Conservation (phyloP, 2,329 filamentous ascomycete species). For the Colletotrichum sp. region DNA sequence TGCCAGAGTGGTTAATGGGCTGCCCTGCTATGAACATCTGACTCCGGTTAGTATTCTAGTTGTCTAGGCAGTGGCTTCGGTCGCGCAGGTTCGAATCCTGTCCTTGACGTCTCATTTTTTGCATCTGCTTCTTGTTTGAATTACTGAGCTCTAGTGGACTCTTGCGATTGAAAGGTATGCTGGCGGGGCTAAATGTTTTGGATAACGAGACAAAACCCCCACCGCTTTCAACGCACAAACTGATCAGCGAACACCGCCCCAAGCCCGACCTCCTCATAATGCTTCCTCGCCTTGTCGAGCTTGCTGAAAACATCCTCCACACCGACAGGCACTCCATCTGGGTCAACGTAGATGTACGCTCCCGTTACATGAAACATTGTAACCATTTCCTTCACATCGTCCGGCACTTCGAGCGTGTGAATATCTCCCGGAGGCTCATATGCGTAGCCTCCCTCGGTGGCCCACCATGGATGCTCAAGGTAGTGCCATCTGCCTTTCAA, state of each 20-base stretch:
- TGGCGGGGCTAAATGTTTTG: neutral
- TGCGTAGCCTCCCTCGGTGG: slow-evolving; percentile 35
- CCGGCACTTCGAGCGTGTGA: slow-evolving; percentile 37
- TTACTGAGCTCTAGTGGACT: neutral
- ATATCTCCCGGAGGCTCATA: slow-evolving; percentile 39
- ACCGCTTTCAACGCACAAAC: neutral
- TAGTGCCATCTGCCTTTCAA: slow-evolving; percentile 39
- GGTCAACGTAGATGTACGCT: slow-evolving; percentile 38
- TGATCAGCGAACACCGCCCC: slow-evolving; percentile 28
- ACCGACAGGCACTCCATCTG: slow-evolving; percentile 31
- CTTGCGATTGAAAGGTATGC: neutral
- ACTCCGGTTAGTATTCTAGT: neutral
- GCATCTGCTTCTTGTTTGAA: neutral
- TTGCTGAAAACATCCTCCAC: slow-evolving; percentile 40
- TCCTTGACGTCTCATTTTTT: neutral
- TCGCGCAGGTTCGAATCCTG: slow-evolving; percentile 2
- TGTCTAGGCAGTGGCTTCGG: neutral
- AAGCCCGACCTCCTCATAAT: slow-evolving; percentile 37
- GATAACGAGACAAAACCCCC: neutral
- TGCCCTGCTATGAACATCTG: neutral
- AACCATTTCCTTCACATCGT: slow-evolving; percentile 36
- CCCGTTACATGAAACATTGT: slow-evolving; percentile 39
- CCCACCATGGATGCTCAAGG: slow-evolving; percentile 40
- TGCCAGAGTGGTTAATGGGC: slow-evolving; percentile 3
- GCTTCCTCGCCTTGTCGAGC: slow-evolving; percentile 30